Conservation (phyloP, 2,329 filamentous ascomycete species). For the Raffaelea ambrosiae region DNA sequence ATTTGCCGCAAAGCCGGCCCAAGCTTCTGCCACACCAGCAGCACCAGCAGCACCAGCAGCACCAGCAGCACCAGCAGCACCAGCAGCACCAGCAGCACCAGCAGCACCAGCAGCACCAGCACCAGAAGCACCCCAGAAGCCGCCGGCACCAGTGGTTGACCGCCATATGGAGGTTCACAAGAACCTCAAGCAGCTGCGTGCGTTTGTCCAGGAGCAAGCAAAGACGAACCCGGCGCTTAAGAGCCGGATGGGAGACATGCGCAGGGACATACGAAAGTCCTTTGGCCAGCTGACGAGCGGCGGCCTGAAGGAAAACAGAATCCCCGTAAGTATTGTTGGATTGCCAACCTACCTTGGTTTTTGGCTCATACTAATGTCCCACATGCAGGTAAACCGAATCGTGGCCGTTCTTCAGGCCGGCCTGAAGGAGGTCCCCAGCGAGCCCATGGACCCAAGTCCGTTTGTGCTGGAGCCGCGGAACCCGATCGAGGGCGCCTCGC, state of each 20-base stretch:
- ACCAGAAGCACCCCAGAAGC: background rate
- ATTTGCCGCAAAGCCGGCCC: background rate
- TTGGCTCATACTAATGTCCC: too few relatives aligned
- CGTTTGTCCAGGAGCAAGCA: conserved; percentile 39
- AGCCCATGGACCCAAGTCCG: conserved; percentile 40
- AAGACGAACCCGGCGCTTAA: conserved; percentile 52
- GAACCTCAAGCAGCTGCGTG: conserved; percentile 51
- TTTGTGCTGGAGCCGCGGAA: conserved; percentile 34
- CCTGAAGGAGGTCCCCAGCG: conserved; percentile 37
- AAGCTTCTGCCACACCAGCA: background rate
- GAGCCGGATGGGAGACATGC: conserved; percentile 59
- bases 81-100: conserved; percentile 3
- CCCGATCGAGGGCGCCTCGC: conserved; percentile 28
- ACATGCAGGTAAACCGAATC: conserved; percentile 36
- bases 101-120: conserved; percentile 7
- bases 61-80: background rate
- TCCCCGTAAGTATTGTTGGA: conserved; percentile 40
- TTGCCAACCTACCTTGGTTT: too few relatives aligned
- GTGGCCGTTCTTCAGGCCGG: conserved; percentile 42
- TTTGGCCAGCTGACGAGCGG: conserved; percentile 66
- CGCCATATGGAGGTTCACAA: conserved; percentile 53
- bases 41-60: background rate
- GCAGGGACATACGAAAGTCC: conserved; percentile 60
- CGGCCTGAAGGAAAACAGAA: conserved; percentile 23
- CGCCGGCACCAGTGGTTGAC: conserved; percentile 19